Percentiles rank a stretch among this genome's conserved stretches.
phyloP scores from a whole-genome alignment of 257 asterid species.

The Nicotiana knightiana region DNA sequence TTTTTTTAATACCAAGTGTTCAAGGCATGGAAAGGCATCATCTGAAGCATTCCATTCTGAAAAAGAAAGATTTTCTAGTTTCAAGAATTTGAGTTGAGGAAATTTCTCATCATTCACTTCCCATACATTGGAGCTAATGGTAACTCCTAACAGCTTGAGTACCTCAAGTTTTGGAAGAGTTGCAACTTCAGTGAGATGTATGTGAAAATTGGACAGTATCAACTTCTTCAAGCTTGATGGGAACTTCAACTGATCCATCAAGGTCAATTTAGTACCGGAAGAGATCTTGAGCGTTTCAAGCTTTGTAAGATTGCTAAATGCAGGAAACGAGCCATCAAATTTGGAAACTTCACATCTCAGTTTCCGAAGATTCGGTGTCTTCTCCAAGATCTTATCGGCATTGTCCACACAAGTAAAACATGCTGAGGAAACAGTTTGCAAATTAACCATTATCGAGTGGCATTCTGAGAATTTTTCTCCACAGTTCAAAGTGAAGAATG shows the following conservation, averaged over 20 bases:
- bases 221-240: background rate
- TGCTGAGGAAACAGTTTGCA: background rate
- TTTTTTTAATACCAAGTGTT: background rate
- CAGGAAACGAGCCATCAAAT: background rate
- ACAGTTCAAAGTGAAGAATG: background rate
- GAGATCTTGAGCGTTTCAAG: background rate
- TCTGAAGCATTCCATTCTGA: background rate
- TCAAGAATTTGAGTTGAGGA: background rate
- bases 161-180: background rate
- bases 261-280: background rate
- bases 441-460: background rate
- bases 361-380: background rate
- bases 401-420: background rate
- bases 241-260: background rate
- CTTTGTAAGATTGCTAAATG: background rate
- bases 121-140: background rate
- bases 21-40: slow-evolving; percentile 9
- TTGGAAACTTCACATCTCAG: background rate
- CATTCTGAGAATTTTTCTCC: background rate
- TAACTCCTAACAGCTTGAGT: background rate
- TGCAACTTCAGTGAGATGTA: background rate
- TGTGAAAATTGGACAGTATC: background rate
- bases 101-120: background rate
- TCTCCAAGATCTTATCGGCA: background rate
- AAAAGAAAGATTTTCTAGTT: background rate